Base-by-base conservation (phyloP, 2,329 filamentous ascomycete genomes). In the Phyllosticta paracitricarpa region DNA sequence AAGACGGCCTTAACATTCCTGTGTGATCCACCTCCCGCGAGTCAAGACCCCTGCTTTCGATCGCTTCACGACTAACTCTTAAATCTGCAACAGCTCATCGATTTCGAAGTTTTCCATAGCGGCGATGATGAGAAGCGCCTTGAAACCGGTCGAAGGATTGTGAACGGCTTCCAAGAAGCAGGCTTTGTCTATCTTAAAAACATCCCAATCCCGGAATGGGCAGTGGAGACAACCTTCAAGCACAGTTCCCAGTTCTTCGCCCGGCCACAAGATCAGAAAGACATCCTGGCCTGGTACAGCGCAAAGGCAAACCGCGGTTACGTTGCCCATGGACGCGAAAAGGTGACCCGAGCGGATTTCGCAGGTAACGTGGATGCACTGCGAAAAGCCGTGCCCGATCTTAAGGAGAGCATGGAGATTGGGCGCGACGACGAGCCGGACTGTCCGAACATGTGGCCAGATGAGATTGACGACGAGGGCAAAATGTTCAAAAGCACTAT, bases 171-270 rank as follows among this genome's bases (percentile, higher is more conserved):
- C 77, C 88, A 91, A 68, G 87, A 83, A 1, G 89, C 91, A 2
- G 92, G 92, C 62, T 96, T 97, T 78, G 83, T 97, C 65, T 96
- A 96, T 75, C 83, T 96, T 51, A 86, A 86, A 67, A 89, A 93
- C 73, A 86, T 93, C 66, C 83, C 88, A 51, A 87, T 96, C 63
- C 75, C 85, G 0, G 68, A 82, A 3, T 76, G 81, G 8, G 80
- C 81, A 9, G 76, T 91, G 12, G 72, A 81, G 63, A 74, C 81
- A 62, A 81, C 87, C 63, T 95, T 94, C 71, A 71, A 78, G 1
- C 48, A 70, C 59, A 72, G 69, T 8, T 72, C 73, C 22, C 68
- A 67, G 6, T 76, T 76, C 69, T 76, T 76, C 65, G 68, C 67
- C 12, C 71, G 72, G 0, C 66, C 74, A 7, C 68, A 75, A 61